phyloP scores from a whole-genome alignment of 176 grass and related monocot genomes.

The Elaeis guineensis region DNA sequence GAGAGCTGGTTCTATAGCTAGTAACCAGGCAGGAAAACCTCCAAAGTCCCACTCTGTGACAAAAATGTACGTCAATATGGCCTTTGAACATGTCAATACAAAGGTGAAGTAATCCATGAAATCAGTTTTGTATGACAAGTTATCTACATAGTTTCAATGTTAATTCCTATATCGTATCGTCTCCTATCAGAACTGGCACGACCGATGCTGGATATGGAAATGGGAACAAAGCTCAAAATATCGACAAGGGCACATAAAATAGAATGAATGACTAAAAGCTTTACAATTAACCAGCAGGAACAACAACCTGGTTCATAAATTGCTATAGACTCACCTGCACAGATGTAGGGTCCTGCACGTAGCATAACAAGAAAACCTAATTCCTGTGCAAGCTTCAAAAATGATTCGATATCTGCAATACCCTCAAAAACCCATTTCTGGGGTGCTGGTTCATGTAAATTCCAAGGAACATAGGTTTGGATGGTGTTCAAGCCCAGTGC shows the following conservation, averaged over 20 bases:
- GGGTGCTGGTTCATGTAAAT: conserved; percentile 71
- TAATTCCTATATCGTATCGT: too few species aligned
- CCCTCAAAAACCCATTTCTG: conserved; percentile 56
- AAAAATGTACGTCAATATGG: too few species aligned
- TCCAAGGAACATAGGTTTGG: conserved; percentile 96
- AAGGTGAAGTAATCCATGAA: too few species aligned
- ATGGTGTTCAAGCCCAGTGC: conserved; percentile 86
- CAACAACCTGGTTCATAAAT: neutral
- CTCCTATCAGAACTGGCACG: too few species aligned
- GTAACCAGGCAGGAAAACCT: conserved; percentile 93
- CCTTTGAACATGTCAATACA: too few species aligned
- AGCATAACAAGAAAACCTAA: conserved; percentile 88
- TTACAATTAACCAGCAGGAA: too few species aligned
- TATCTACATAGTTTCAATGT: too few species aligned
- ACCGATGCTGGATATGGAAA: too few species aligned
- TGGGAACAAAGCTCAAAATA: too few species aligned
- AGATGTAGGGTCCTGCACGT: conserved; percentile 78
- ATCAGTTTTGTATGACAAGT: too few species aligned
- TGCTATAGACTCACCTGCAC: conserved; percentile 48
- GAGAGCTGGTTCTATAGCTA: conserved; percentile 70
- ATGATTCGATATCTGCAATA: conserved; percentile 59
- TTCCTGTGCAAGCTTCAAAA: conserved; percentile 77
- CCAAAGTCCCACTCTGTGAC: conserved; percentile 85
- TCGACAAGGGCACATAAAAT: too few species aligned
- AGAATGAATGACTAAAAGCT: too few species aligned